Conservation (phyloP, 257 asterid species). For the Nicotiana obtusifolia region DNA sequence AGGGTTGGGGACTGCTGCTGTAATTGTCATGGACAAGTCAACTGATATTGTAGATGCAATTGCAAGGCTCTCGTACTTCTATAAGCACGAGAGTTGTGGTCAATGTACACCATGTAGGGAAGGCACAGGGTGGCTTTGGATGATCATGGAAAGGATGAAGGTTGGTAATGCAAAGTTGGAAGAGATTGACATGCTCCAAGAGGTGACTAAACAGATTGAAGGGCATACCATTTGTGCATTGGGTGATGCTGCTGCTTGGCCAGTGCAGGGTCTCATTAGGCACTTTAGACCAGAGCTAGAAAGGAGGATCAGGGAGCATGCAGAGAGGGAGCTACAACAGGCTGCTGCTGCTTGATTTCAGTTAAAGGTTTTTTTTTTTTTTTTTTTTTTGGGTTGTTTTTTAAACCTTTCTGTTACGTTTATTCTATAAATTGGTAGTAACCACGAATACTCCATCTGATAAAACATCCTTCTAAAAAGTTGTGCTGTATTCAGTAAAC, state of each 20-base stretch:
- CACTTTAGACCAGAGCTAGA: slow-evolving; percentile 97
- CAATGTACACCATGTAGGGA: slow-evolving; percentile 99
- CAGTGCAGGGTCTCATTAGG: slow-evolving; percentile 98
- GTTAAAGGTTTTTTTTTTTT: slow-evolving; percentile 33
- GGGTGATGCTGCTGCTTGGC: slow-evolving; percentile 99
- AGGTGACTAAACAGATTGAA: slow-evolving; percentile 98
- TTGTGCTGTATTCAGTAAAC: background rate
- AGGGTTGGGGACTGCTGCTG: slow-evolving; percentile 98
- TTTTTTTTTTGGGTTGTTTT: slow-evolving; percentile 34
- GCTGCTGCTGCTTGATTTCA: slow-evolving; percentile 70
- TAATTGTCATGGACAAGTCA: slow-evolving; percentile 96
- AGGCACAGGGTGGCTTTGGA: slow-evolving; percentile 99
- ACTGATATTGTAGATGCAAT: slow-evolving; percentile 96
- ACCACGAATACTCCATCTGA: background rate
- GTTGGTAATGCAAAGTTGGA: slow-evolving; percentile 96
- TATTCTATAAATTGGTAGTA: background rate
- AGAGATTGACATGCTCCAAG: slow-evolving; percentile 98
- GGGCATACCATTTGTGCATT: slow-evolving; percentile 99
- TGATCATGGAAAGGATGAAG: slow-evolving; percentile 97
- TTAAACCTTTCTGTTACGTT: background rate
- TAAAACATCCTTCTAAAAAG: background rate
- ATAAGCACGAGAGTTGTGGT: slow-evolving; percentile 98
- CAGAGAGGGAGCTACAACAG: slow-evolving; percentile 77
- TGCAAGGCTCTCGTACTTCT: slow-evolving; percentile 91
- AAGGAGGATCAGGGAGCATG: slow-evolving; percentile 85